Base-by-base conservation (phyloP, 2,329 filamentous ascomycete species). In the Trichophaea hybrida region DNA sequence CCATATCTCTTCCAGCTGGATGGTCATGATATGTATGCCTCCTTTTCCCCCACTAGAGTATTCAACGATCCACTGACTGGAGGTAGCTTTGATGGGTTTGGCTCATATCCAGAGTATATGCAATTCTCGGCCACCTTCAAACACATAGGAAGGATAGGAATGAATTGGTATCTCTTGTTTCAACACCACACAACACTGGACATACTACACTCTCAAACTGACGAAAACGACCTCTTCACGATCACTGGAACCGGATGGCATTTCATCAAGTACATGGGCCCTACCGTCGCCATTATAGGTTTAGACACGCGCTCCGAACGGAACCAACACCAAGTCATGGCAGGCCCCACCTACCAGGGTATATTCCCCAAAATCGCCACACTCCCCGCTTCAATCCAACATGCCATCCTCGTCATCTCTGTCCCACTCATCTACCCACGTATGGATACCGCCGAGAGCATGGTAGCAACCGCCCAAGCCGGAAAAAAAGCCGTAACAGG, bases 161-260 rank as follows among this genome's bases (percentile, higher is more conserved):
- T 94, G 58, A 89, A 97, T 67, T 96, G 96, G 90, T 98, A 97
- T 70, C 78, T 98, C 38, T 80, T 98, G 6, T 98, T 98, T 77
- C 93, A 98, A 70, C 93, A 98, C 70, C 93, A 98, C 72, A 97
- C 93, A 0, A 97, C 91, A 0, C 78, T 94, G 2, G 93, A 97
- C 70, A 86, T 97, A 46, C 80, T 98, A 59, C 86, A 90, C 56
- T 91, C 94, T 67, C 84, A 94, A 60, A 86, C 80, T 69, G 86
- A 87, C 51, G 93, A 98, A 69, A 79, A 83, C 52, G 93, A 98
- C 68, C 80, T 98, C 5, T 98, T 98, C 74, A 97, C 91, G 1
- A 85, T 98, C 58, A 97, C 93, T 0, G 91, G 93, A n/a, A 86
- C 86, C 17, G 93, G 93, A 6, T 98, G 93, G 93, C 93, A 98